Percentiles rank a stretch among this genome's conserved stretches.
Conservation (phyloP, 192 early-diverging fungal species). For the Mortierella antarctica region DNA sequence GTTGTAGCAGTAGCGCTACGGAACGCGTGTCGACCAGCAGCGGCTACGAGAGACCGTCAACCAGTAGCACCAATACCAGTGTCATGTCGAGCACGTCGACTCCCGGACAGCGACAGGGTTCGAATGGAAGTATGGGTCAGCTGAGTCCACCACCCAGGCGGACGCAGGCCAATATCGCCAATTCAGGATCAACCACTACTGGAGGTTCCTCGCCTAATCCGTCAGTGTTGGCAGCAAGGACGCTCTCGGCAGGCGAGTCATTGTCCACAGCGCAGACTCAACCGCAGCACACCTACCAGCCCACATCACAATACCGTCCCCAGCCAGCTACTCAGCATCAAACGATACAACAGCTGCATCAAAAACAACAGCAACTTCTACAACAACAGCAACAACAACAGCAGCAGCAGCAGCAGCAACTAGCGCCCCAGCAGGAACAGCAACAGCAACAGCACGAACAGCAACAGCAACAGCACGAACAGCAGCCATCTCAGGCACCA, state of each 20-base stretch:
- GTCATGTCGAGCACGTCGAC: neutral
- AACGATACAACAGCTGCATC: neutral
- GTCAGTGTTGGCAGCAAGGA: too few relatives aligned
- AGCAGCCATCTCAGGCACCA: constrained; percentile 16
- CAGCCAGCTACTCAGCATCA: too few relatives aligned
- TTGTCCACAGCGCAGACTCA: too few relatives aligned
- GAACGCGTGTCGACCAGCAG: constrained; percentile 6
- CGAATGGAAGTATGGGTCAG: neutral
- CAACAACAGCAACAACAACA: neutral
- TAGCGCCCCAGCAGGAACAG: neutral
- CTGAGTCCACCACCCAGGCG: neutral
- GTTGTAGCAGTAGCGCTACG: neutral
- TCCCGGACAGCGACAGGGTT: constrained; percentile 1
- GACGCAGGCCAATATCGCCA: neutral
- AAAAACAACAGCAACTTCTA: neutral
- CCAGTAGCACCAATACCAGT: constrained; percentile 1
- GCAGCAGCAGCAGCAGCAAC: neutral
- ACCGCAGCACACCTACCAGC: too few relatives aligned
- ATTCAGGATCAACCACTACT: too few relatives aligned
- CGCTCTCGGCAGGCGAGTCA: too few relatives aligned
- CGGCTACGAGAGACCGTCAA: constrained; percentile 8
- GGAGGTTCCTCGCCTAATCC: too few relatives aligned
- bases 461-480: constrained; percentile 15
- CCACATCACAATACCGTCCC: too few relatives aligned
- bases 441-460: constrained; percentile 19